Conservation (phyloP, 768 basidiomycete genomes). For the Leccinum barrowsii region DNA sequence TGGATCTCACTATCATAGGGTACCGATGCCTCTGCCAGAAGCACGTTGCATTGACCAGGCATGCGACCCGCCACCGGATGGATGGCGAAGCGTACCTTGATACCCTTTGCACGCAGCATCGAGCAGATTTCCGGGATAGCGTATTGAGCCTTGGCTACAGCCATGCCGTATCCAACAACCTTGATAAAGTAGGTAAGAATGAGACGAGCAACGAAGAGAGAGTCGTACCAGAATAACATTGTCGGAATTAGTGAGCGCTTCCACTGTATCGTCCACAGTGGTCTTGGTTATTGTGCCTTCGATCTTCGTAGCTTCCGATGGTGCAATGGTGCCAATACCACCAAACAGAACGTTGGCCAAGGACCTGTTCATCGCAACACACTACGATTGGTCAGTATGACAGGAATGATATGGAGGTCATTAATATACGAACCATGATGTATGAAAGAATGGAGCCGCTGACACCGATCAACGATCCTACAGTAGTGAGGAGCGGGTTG, state of each 20-base stretch:
- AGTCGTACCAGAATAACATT: constrained; percentile 69
- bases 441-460: constrained; percentile 89
- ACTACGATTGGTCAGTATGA: constrained; percentile 41
- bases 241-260: constrained; percentile 73
- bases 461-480: constrained; percentile 86
- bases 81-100: constrained; percentile 83
- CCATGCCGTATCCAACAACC: constrained; percentile 90
- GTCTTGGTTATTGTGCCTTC: constrained; percentile 80
- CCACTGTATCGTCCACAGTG: constrained; percentile 76
- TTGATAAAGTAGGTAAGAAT: constrained; percentile 23
- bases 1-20: constrained; percentile 74
- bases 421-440: constrained; percentile 66
- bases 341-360: constrained; percentile 84
- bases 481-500: constrained; percentile 76
- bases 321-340: constrained; percentile 61
- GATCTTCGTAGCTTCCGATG: constrained; percentile 65
- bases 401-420: not conserved
- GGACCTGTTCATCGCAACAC: constrained; percentile 90
- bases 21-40: constrained; percentile 85
- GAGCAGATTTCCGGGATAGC: constrained; percentile 72
- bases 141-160: constrained; percentile 88
- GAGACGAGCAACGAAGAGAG: not conserved
- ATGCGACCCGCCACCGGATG: constrained; percentile 91
- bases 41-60: constrained; percentile 93
- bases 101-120: constrained; percentile 65